Evolutionary conservation across 805 yeast species (phyloP).

Genomic region (Priceomyces fermenticarens): DNA sequence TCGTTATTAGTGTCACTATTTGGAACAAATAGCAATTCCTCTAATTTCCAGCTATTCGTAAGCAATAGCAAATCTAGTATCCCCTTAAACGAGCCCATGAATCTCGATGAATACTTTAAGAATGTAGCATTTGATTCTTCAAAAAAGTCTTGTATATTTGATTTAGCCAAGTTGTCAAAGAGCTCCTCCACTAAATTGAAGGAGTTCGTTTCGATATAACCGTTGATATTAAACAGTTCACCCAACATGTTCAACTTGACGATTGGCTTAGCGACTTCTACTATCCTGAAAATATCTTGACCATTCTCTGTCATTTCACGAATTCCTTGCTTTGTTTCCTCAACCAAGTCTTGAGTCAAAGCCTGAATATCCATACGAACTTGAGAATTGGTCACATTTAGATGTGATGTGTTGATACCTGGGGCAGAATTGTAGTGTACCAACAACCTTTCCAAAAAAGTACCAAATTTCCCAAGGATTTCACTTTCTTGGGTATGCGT

Average conservation of each 20-base stretch:
- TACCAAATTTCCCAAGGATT: conserved; percentile 10
- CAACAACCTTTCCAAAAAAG: conserved; percentile 11
- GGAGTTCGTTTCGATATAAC: conserved; percentile 11
- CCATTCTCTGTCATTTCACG: neutral
- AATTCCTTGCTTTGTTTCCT: conserved; percentile 7
- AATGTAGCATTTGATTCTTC: neutral
- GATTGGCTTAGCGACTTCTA: conserved; percentile 14
- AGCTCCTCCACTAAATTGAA: neutral
- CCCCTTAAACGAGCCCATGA: conserved; percentile 10
- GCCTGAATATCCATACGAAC: conserved; percentile 22
- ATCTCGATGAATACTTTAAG: neutral
- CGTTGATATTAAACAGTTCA: conserved; percentile 20
- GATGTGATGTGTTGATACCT: conserved; percentile 1
- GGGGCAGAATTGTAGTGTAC: conserved; percentile 7
- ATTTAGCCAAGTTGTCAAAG: neutral
- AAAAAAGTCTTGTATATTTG: neutral
- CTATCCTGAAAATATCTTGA: conserved; percentile 5
- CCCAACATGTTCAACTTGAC: conserved; percentile 25
- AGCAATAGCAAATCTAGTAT: conserved; percentile 25
- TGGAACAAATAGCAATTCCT: conserved; percentile 23
- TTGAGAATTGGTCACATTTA: conserved; percentile 16
- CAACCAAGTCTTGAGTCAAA: conserved; percentile 20
- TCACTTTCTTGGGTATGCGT: conserved; percentile 1
- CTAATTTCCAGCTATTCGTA: conserved; percentile 33
- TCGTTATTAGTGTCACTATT: conserved; percentile 13